Percentiles rank a stretch among this genome's conserved stretches.
Conservation (phyloP, 768 basidiomycete genomes). For the Boletus pseudo-olivaceus region DNA sequence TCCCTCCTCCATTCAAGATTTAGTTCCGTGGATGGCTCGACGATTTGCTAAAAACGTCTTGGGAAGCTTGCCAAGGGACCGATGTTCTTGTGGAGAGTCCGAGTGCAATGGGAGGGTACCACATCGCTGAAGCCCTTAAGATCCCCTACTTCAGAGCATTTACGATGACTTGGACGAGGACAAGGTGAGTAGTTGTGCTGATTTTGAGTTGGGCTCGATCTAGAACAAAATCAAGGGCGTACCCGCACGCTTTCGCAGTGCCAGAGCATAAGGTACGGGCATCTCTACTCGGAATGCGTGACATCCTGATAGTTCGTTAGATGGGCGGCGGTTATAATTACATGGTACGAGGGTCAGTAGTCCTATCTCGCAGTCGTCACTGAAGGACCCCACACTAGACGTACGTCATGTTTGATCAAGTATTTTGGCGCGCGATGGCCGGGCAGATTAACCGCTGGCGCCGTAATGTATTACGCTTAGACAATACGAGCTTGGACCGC, state of each 20-base stretch:
- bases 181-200: conserved; percentile 46
- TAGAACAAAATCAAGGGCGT: conserved; percentile 53
- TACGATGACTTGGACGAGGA: conserved; percentile 97
- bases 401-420: conserved; percentile 96
- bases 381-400: conserved; percentile 44
- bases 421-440: conserved; percentile 94
- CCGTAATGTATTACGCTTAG: conserved; percentile 67
- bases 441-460: conserved; percentile 96
- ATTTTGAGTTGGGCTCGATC: background rate
- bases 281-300: background rate
- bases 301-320: conserved; percentile 36
- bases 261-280: conserved; percentile 81
- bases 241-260: conserved; percentile 97
- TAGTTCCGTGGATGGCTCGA: conserved; percentile 98
- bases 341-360: conserved; percentile 61
- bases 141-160: conserved; percentile 96
- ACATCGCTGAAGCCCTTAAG: conserved; percentile 90
- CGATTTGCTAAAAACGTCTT: conserved; percentile 90
- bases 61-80: conserved; percentile 94
- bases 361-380: background rate
- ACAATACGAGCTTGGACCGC: conserved; percentile 84
- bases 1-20: conserved; percentile 4
- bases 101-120: conserved; percentile 95
- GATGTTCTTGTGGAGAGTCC: conserved; percentile 95
- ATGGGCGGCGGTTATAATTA: conserved; percentile 99